Conservation (phyloP, 2,329 filamentous ascomycete genomes). For the Rhexocercosporidium sp. region DNA sequence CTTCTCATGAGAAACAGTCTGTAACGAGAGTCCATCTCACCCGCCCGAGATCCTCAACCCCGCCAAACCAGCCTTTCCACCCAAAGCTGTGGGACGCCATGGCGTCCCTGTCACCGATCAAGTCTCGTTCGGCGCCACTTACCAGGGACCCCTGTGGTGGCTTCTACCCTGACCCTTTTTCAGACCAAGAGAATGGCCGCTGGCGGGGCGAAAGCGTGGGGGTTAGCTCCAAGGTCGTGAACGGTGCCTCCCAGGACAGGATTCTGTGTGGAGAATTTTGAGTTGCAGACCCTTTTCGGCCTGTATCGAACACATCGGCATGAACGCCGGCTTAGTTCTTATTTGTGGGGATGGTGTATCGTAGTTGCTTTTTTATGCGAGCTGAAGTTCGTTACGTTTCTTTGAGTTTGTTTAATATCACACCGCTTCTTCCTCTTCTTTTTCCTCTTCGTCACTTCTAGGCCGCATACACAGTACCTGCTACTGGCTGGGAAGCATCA, state of each 20-base stretch:
- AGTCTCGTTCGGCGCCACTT: not conserved
- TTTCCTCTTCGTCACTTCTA: too few species aligned
- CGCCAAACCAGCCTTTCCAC: not conserved
- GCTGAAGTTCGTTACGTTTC: not conserved
- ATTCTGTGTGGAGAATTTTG: conserved; percentile 5
- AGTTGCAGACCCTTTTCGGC: not conserved
- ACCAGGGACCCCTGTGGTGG: not conserved
- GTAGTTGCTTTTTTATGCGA: not conserved
- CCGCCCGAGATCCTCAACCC: not conserved
- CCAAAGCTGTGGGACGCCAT: conserved; percentile 2
- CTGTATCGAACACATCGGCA: conserved; percentile 1
- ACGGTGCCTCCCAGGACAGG: not conserved
- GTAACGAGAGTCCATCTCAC: too few species aligned
- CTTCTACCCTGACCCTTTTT: not conserved
- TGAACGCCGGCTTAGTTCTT: not conserved
- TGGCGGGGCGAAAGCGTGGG: conserved; percentile 4
- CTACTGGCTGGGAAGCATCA: too few species aligned
- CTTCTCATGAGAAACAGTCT: too few species aligned
- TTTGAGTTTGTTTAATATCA: not conserved
- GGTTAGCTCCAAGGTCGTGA: not conserved
- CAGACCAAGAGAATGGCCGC: not conserved
- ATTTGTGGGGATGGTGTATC: not conserved
- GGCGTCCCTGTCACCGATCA: conserved; percentile 1
- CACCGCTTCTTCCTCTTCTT: not conserved
- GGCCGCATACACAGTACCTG: too few species aligned